These are phyloP conservation scores for Aphanocladium album DNA, from an alignment of 2,329 filamentous ascomycete genomes.

Conservation along the genomic window DNA sequence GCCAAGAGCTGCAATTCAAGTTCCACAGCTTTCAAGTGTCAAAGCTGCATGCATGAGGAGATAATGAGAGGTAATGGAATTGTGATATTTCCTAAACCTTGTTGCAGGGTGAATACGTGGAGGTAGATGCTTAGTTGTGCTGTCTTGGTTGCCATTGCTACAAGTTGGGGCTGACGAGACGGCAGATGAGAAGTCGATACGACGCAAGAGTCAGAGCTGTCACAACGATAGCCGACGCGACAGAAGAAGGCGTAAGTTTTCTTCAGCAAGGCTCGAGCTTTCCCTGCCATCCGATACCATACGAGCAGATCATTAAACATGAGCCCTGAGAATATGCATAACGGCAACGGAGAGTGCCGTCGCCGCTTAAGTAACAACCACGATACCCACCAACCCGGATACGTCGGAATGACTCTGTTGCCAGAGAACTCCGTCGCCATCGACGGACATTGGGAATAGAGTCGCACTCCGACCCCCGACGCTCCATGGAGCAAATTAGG, in stretches of 20 bases:
- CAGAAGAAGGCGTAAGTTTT: too few relatives aligned
- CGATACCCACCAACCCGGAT: conserved; percentile 2
- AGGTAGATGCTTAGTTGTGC: too few relatives aligned
- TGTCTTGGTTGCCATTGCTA: too few relatives aligned
- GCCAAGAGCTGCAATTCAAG: neutral
- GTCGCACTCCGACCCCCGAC: neutral
- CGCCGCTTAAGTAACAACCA: neutral
- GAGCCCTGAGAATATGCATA: neutral
- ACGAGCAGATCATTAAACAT: neutral
- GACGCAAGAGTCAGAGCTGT: too few relatives aligned
- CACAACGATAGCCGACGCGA: too few relatives aligned
- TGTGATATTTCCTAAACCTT: neutral
- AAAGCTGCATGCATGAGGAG: neutral
- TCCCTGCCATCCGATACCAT: neutral
- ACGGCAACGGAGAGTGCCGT: neutral
- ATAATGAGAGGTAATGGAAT: neutral
- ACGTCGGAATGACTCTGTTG: neutral
- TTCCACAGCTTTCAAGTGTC: neutral
- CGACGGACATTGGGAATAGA: neutral
- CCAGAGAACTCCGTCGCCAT: neutral
- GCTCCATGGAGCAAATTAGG: neutral
- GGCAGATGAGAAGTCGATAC: too few relatives aligned
- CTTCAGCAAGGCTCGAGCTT: neutral
- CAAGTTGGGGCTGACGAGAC: too few relatives aligned
- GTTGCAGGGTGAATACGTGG: too few relatives aligned